Base-by-base conservation (phyloP, 805 yeast species). In the Pichia deserticola region DNA sequence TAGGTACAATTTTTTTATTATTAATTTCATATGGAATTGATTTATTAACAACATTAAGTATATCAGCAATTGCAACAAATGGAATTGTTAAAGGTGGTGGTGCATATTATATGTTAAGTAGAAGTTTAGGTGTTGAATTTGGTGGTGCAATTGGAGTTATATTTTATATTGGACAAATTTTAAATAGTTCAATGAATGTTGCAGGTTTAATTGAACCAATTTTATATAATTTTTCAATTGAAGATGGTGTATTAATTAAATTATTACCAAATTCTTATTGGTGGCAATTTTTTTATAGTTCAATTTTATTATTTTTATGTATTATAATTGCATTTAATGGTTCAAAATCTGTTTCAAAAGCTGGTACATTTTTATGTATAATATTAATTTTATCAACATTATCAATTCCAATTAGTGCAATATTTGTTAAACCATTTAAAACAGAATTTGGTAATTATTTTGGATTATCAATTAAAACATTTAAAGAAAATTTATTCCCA, bases 71-170 rank as follows among this genome's bases (percentile, higher is more conserved):
- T 53, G 89, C 97, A 2, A 93, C 99, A 2, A 93, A 93, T 62
- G 99, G 99, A 27, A 89, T 95, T 0, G 98, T 93, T 3, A 79
- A 89, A 57, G 98, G 98, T 12, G 99, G 99, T 13, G 99, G 99
- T 44, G 97, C 98, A 0, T 93, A 93, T 64, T 93, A 89, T 60
- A 93, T 93, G 97, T 89, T 93, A 52, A 86, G 96, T 35, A 75
- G 99, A 57, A 84, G 96, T 35, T 70, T 93, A 53, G 99, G 99
- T 0, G 97, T 97, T 4, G 99, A 93, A 64, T 93, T 93, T 67
- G 99, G 99, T 30, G 99, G 99, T 4, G 86, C 97, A 5, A 92
- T 93, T 55, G 99, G 99, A 1, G 74, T 93, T 32, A 92, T 93
- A 28, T 93, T 93, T 65, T 95, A 85, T 61, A 74, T 93, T 47